Base-by-base conservation (phyloP, 306 rosid species). In the Casuarina equisetifolia region DNA sequence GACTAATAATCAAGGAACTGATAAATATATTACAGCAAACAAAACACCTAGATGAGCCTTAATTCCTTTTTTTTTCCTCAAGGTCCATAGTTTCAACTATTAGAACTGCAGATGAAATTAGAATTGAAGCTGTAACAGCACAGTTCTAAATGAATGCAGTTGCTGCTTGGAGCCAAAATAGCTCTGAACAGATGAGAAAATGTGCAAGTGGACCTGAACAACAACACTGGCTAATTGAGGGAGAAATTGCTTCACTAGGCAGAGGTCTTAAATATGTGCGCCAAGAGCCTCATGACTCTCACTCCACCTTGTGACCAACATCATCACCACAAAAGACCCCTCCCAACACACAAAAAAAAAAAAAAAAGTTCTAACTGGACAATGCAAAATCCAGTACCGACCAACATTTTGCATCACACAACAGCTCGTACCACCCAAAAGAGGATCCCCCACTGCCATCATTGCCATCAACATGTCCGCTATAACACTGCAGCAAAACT, bases 1-100 rank as follows among this genome's bases (percentile, higher is more conserved):
- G 32, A 25, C 1, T 25, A 25, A 25, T 17, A 67, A 67, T 17
- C 5, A 17, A 42, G 36, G 71, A 67, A 36, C 11, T n/a, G 13
- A 67, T 42, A 42, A 7, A 10, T 67, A 39, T n/a, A 42, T 38
- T 2, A 36, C 11, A 64, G 48, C 48, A 15, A 64, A 64, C 46
- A 2, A 64, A 64, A 64, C 46, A 17, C 12, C 48, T 15, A 16
- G 48, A 64, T 16, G 36, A 16, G 32, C 35, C 50, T 67, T 44
- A 42, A 40, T 42, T 66, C 25, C 36, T 15, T 39, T 25, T 25
- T 25, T 25, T 58, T 58, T 58, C 38, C 9, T 20, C 9, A 15
- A 25, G 38, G 38, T 58, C 36, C 36, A 58, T 25, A 58, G 52
- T 72, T 45, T 84, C 50, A 67, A 67, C 25, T 32, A n/a, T 67